Evolutionary conservation across 805 yeast genomes (phyloP).

Genomic region (Metschnikowia lunata): DNA sequence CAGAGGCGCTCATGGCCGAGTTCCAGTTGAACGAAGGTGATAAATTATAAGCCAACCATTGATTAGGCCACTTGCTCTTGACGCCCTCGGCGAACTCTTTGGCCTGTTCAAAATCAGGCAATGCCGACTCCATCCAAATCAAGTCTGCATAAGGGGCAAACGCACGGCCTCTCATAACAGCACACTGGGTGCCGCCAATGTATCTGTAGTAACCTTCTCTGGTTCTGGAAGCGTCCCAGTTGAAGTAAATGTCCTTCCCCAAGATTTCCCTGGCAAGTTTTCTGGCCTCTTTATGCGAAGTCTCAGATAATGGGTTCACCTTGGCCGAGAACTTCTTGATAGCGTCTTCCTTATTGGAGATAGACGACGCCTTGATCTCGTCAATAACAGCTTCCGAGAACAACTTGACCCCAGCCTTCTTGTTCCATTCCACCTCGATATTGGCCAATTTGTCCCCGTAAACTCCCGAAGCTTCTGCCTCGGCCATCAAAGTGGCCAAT

Average conservation of each 20-base stretch:
- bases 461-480: slow-evolving; percentile 73
- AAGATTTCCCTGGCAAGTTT: slow-evolving; percentile 66
- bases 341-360: slow-evolving; percentile 57
- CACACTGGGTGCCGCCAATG: slow-evolving; percentile 95
- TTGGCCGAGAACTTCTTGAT: slow-evolving; percentile 60
- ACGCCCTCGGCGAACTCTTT: slow-evolving; percentile 93
- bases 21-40: slow-evolving; percentile 99
- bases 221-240: slow-evolving; percentile 94
- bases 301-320: slow-evolving; percentile 71
- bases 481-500: slow-evolving; percentile 70
- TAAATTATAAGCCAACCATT: slow-evolving; percentile 95
- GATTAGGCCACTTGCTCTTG: slow-evolving; percentile 71
- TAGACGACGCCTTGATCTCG: slow-evolving; percentile 59
- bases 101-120: slow-evolving; percentile 92
- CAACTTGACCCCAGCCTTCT: slow-evolving; percentile 76
- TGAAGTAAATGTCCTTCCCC: slow-evolving; percentile 80
- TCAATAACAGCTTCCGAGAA: slow-evolving; percentile 91
- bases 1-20: slow-evolving; percentile 80
- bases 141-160: slow-evolving; percentile 92
- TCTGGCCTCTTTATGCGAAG: slow-evolving; percentile 78
- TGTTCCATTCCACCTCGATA: slow-evolving; percentile 79
- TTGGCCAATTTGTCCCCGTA: slow-evolving; percentile 65
- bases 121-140: slow-evolving; percentile 97
- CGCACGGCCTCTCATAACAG: slow-evolving; percentile 93
- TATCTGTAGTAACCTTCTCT: slow-evolving; percentile 97